Percentiles rank a stretch among this genome's conserved stretches.
Evolutionary conservation across 331 rosid species (phyloP).

Genomic region (Prunus yedoensis): DNA sequence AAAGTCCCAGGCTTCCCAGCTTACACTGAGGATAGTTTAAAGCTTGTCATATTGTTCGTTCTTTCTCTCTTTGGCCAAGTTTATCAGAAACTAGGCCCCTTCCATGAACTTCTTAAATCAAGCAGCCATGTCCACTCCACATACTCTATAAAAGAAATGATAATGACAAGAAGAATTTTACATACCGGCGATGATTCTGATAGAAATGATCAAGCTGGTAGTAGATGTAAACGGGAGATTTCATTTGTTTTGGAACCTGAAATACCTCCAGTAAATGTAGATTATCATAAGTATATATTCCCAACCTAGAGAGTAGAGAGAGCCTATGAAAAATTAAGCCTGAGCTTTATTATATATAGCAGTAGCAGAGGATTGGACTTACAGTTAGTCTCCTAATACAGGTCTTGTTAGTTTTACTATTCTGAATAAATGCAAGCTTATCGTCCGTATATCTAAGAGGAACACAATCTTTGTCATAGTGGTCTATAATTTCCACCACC

Average conservation of each 20-base stretch:
- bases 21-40: neutral
- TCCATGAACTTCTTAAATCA: neutral
- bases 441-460: slow-evolving; percentile 27
- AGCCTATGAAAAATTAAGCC: neutral
- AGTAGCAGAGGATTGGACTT: slow-evolving; percentile 32
- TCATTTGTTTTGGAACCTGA: slow-evolving; percentile 74
- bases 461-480: slow-evolving; percentile 63
- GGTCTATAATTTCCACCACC: slow-evolving; percentile 63
- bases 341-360: neutral
- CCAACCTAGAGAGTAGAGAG: neutral
- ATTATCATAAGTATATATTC: slow-evolving; percentile 5
- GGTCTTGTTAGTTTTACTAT: slow-evolving; percentile 51
- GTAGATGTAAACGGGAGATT: slow-evolving; percentile 66
- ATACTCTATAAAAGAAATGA: slow-evolving; percentile 5
- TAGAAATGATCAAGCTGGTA: slow-evolving; percentile 80
- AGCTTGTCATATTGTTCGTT: neutral
- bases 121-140: neutral
- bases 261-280: slow-evolving; percentile 18
- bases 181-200: slow-evolving; percentile 91
- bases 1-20: neutral
- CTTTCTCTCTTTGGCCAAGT: no score
- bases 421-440: slow-evolving; percentile 51
- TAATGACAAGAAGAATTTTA: neutral
- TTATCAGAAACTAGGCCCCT: neutral
- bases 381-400: slow-evolving; percentile 60